Evolutionary conservation across 2,329 filamentous ascomycete genomes (phyloP).

Genomic region (Epichloe sibirici): DNA sequence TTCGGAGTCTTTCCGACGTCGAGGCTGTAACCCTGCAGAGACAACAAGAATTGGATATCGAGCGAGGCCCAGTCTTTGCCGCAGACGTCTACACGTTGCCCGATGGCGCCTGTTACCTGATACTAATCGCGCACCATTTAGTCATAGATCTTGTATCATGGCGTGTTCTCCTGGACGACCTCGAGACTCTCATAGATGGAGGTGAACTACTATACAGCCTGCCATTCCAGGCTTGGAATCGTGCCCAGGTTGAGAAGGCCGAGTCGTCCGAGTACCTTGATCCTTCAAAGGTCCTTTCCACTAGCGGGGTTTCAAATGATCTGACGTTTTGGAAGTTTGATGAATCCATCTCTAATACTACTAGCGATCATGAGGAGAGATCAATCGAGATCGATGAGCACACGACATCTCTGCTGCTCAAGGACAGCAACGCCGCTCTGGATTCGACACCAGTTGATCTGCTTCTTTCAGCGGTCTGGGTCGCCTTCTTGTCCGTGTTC

Average conservation of each 20-base stretch:
- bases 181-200: slow-evolving; percentile 24
- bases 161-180: slow-evolving; percentile 30
- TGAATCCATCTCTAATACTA: background rate
- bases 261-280: background rate
- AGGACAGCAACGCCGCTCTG: slow-evolving; percentile 11
- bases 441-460: slow-evolving; percentile 21
- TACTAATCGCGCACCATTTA: slow-evolving; percentile 23
- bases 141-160: slow-evolving; percentile 34
- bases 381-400: background rate
- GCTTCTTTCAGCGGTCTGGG: slow-evolving; percentile 16
- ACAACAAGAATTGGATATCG: slow-evolving; percentile 2
- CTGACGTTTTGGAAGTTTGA: slow-evolving; percentile 3
- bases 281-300: background rate
- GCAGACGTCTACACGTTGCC: slow-evolving; percentile 2
- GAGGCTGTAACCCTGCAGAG: background rate
- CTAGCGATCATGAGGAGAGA: background rate
- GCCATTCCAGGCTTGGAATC: slow-evolving; percentile 24
- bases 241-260: slow-evolving; percentile 20
- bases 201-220: slow-evolving; percentile 6
- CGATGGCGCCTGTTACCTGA: slow-evolving; percentile 14
- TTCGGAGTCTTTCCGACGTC: no score
- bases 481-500: slow-evolving; percentile 18
- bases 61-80: slow-evolving; percentile 6
- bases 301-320: background rate
- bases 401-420: slow-evolving; percentile 4